Evolutionary conservation across 2,329 filamentous ascomycete genomes (phyloP), one percentile per base, ranked within the genome.

Genomic region (Mycocentrospora acerina): DNA sequence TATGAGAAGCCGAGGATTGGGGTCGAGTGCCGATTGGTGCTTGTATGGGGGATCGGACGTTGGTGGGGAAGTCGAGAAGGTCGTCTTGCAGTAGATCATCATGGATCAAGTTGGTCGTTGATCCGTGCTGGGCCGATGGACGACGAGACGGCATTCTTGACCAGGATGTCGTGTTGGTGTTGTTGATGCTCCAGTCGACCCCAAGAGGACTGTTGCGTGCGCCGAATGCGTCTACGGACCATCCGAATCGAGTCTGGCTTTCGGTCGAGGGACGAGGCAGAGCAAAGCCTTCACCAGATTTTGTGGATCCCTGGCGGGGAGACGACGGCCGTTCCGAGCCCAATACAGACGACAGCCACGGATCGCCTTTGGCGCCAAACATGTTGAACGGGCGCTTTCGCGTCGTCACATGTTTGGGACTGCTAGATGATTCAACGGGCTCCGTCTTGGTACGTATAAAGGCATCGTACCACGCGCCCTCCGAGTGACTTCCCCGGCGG

Each of bases 11-110:
- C 57, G 75, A 73, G 31, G 74, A 72, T 57, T 78, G 64, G 64
- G 86, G 88, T 3, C 84, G 82, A 31, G 88, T 94, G 16, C 91
- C 91, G 51, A 97, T 96, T 1, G 81, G 80, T 3, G 79, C 79
- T 44, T 82, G 78, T 2, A 79, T 70, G 18, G 78, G 76, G 5
- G 76, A 75, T 24, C 67, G 69, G 13, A 71, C 72, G 29, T 75
- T 71, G 28, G 71, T 74, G 28, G 66, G 69, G 36, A 71, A 74
- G 46, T 76, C 71, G n/a, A 57, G 68, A 56, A 63, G 73, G 32
- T 80, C 76, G 17, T 74, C 73, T 18, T 76, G 72, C 25, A 72
- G 43, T 10, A 56, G 62, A 27, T 77, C 71, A 11, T 78, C 75
- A 35, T 79, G 69, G 2, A 78, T 72, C 12, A 82, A 66, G 44